A percentile compares a stretch with the other conserved stretches of the same genome.
Conservation (phyloP, 2,329 filamentous ascomycete species). For the Diaporthe citrichinensis region DNA sequence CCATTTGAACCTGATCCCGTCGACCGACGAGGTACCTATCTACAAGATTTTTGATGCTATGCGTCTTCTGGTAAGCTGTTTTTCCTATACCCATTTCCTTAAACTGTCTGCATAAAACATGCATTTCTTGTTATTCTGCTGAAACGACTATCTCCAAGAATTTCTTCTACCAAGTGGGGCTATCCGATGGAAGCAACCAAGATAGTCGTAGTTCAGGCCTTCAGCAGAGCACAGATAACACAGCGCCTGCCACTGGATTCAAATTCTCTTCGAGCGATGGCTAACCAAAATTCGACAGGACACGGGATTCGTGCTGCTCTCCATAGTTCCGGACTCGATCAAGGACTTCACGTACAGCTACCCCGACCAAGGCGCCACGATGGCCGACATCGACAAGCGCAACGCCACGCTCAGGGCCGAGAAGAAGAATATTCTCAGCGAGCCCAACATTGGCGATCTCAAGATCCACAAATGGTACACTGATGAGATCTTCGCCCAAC, state of each 20-base stretch:
- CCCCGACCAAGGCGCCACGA: slow-evolving; percentile 16
- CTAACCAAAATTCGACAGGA: neutral
- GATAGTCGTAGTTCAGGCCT: too few relatives aligned
- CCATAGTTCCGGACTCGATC: slow-evolving; percentile 13
- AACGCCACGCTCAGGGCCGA: slow-evolving; percentile 15
- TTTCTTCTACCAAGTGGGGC: too few relatives aligned
- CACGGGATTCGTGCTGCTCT: neutral
- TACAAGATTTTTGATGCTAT: slow-evolving; percentile 7
- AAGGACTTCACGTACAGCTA: slow-evolving; percentile 17
- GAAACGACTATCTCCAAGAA: neutral
- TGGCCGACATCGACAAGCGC: slow-evolving; percentile 5
- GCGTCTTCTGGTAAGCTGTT: neutral
- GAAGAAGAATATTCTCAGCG: slow-evolving; percentile 26
- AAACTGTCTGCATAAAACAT: neutral
- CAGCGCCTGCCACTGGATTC: too few relatives aligned
- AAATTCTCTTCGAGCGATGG: too few relatives aligned
- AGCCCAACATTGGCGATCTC: slow-evolving; percentile 24
- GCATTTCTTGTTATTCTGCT: neutral
- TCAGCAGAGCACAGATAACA: too few relatives aligned
- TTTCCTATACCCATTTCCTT: neutral
- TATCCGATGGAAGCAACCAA: too few relatives aligned
- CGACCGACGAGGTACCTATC: neutral
- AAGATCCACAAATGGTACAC: slow-evolving; percentile 55
- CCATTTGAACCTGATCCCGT: slow-evolving; percentile 5
- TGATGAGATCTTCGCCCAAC: slow-evolving; percentile 60